phyloP scores from a whole-genome alignment of 805 yeast genomes.

The Kluyveromyces lactis region DNA sequence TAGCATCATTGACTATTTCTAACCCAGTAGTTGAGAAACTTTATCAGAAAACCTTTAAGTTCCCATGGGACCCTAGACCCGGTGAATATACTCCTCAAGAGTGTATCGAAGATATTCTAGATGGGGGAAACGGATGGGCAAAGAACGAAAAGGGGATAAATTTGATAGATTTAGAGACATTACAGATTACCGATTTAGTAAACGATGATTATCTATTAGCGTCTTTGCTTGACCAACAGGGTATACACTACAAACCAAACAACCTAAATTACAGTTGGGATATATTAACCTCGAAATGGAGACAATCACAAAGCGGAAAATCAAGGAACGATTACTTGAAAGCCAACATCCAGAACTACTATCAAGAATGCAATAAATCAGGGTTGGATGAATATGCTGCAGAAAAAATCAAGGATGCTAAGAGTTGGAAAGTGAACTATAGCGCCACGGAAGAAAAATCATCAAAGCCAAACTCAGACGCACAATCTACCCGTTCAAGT shows the following conservation, averaged over 20 bases:
- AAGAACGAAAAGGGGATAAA: constrained; percentile 30
- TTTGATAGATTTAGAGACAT: constrained; percentile 26
- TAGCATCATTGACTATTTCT: constrained; percentile 21
- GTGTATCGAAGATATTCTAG: constrained; percentile 66
- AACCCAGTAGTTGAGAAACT: constrained; percentile 45
- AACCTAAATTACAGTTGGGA: constrained; percentile 1
- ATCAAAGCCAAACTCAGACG: background rate
- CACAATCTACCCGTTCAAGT: no score
- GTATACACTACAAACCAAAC: constrained; percentile 5
- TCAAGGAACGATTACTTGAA: background rate
- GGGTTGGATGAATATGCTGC: constrained; percentile 6
- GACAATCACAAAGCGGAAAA: background rate
- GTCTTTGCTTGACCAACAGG: constrained; percentile 5
- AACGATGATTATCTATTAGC: constrained; percentile 12
- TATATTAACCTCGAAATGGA: background rate
- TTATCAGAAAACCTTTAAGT: constrained; percentile 46
- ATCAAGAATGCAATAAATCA: constrained; percentile 1
- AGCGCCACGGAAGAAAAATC: background rate
- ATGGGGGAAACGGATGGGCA: constrained; percentile 65
- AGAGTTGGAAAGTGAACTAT: constrained; percentile 21
- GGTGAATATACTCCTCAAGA: constrained; percentile 59
- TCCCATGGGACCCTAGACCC: constrained; percentile 52
- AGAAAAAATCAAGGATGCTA: constrained; percentile 18
- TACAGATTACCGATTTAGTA: constrained; percentile 22
- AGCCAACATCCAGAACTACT: background rate